Percentiles rank a stretch among this genome's conserved stretches.
phyloP scores from a whole-genome alignment of 352 stramenopile genomes.

The Albugo candida region DNA sequence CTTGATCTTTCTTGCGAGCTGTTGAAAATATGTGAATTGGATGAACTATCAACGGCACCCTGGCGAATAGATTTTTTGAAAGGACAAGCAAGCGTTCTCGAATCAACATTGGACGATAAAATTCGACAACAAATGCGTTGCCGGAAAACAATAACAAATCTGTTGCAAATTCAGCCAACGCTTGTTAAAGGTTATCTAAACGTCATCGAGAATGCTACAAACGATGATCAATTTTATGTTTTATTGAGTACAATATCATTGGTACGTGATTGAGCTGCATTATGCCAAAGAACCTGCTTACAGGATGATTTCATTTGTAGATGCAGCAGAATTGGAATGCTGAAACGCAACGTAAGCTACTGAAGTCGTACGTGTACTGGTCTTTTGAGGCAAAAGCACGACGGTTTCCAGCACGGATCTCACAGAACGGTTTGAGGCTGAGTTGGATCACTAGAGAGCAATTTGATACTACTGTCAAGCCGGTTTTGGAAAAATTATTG shows the following conservation, averaged over 20 bases:
- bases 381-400: conserved; percentile 61
- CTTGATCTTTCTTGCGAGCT: conserved; percentile 37
- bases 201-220: conserved; percentile 8
- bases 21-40: conserved; percentile 1
- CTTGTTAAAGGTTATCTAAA: conserved; percentile 23
- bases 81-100: conserved; percentile 14
- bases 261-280: too few species aligned
- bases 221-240: conserved; percentile 42
- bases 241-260: conserved; percentile 16
- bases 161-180: conserved; percentile 22
- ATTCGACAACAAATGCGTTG: conserved; percentile 21
- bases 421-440: conserved; percentile 22
- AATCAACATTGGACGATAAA: conserved; percentile 28
- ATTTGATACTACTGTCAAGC: conserved; percentile 47
- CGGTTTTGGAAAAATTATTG: conserved; percentile 45
- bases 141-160: conserved; percentile 18
- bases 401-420: conserved; percentile 15
- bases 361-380: conserved; percentile 39
- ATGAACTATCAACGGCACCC: too few species aligned
- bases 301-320: neutral
- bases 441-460: conserved; percentile 25
- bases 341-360: conserved; percentile 23
- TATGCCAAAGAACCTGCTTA: conserved; percentile 17
- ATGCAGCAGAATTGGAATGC: too few species aligned
- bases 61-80: too few species aligned